These are phyloP conservation scores for Curvularia lunata DNA, from an alignment of 2,329 filamentous ascomycete genomes.

Conservation along the genomic window DNA sequence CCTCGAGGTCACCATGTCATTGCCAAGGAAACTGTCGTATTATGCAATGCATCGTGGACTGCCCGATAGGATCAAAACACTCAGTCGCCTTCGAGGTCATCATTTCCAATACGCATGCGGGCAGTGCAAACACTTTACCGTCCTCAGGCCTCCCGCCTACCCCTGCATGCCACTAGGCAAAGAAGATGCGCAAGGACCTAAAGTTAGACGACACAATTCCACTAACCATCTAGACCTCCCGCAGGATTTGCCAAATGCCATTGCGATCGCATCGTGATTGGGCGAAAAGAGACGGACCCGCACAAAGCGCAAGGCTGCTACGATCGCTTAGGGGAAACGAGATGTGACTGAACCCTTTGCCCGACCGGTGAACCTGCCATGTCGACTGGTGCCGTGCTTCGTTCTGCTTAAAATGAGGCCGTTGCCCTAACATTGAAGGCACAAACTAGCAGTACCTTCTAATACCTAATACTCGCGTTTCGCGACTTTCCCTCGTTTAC, in stretches of 20 bases:
- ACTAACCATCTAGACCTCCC: constrained; percentile 22
- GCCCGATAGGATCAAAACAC: not conserved
- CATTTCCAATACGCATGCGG: constrained; percentile 18
- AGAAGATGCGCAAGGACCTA: constrained; percentile 19
- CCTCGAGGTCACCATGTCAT: not conserved
- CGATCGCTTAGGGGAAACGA: constrained; percentile 25
- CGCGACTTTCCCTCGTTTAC: constrained; percentile 13
- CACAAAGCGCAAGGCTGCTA: constrained; percentile 26
- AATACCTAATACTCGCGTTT: constrained; percentile 20
- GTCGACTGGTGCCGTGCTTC: constrained; percentile 19
- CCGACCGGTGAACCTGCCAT: constrained; percentile 31
- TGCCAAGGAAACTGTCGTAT: not conserved
- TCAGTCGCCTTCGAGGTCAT: constrained; percentile 10
- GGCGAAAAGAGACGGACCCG: constrained; percentile 3
- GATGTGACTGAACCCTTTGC: constrained; percentile 22
- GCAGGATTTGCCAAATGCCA: constrained; percentile 8
- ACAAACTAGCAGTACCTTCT: constrained; percentile 16
- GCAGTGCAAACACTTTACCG: constrained; percentile 19
- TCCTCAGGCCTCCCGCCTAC: constrained; percentile 21
- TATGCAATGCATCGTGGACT: not conserved
- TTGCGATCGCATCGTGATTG: constrained; percentile 23
- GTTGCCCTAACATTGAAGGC: constrained; percentile 18
- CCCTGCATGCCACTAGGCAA: constrained; percentile 16
- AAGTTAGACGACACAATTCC: constrained; percentile 29
- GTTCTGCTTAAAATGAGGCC: constrained; percentile 31